These are phyloP conservation scores for Trematosphaeria pertusa DNA, from an alignment of 2,329 filamentous ascomycete species.

Conservation along the genomic window DNA sequence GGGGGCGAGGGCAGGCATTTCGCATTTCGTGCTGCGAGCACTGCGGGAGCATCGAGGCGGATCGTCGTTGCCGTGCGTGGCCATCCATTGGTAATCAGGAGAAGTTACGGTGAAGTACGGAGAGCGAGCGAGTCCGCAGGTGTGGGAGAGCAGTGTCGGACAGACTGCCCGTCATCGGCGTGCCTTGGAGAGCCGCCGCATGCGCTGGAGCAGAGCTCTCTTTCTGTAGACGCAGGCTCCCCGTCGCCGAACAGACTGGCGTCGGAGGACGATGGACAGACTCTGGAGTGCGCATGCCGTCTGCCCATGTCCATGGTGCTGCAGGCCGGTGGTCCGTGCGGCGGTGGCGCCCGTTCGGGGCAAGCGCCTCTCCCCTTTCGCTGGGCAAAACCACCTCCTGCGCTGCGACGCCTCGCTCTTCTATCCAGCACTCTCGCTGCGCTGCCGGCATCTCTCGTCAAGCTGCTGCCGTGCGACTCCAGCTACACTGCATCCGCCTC, in stretches of 20 bases:
- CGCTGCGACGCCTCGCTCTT: slow-evolving; percentile 13
- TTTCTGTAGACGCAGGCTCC: no score
- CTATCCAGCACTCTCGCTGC: slow-evolving; percentile 17
- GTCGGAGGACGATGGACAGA: not conserved
- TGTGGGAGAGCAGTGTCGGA: slow-evolving; percentile 2
- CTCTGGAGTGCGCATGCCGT: no score
- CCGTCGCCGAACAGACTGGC: not conserved
- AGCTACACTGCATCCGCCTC: slow-evolving; percentile 27
- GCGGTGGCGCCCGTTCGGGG: not conserved
- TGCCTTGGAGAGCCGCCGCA: no score
- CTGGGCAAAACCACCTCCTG: slow-evolving; percentile 7
- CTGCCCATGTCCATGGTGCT: no score
- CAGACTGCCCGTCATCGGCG: not conserved
- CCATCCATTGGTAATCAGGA: slow-evolving; percentile 16
- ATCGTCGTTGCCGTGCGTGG: slow-evolving; percentile 16
- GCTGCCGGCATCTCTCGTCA: slow-evolving; percentile 23
- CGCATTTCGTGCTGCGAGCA: not conserved
- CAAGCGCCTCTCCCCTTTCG: slow-evolving; percentile 7
- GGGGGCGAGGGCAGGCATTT: not conserved
- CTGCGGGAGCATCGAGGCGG: slow-evolving; percentile 15
- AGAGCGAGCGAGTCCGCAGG: slow-evolving; percentile 1
- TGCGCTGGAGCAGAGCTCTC: no score
- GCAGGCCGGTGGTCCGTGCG: not conserved
- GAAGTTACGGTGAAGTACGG: slow-evolving; percentile 11
- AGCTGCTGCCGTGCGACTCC: slow-evolving; percentile 35